Evolutionary conservation across 2,329 filamentous ascomycete genomes (phyloP).

Genomic region (Exophiala bonariae): DNA sequence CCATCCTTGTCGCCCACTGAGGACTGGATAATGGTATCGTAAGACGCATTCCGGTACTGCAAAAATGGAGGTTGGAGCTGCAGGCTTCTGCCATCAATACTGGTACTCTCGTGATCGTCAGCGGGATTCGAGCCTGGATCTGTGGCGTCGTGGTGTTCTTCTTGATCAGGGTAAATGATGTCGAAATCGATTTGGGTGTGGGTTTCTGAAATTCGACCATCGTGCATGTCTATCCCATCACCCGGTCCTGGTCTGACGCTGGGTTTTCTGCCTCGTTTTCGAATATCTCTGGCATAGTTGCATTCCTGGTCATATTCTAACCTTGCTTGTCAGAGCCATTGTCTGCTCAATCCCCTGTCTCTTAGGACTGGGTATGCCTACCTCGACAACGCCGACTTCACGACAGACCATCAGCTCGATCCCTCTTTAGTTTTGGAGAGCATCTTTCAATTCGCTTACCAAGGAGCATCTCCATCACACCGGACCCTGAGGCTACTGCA

Average conservation of each 20-base stretch:
- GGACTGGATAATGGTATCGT: not conserved
- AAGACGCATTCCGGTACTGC: not conserved
- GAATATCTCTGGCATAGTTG: constrained; percentile 27
- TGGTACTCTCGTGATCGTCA: no score
- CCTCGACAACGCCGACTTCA: constrained; percentile 28
- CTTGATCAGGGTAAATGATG: no score
- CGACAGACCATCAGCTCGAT: constrained; percentile 7
- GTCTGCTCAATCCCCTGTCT: not conserved
- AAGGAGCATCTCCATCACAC: constrained; percentile 44
- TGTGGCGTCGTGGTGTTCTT: no score
- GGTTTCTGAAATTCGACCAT: not conserved
- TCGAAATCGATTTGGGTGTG: no score
- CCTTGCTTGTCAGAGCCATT: no score
- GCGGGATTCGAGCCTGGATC: no score
- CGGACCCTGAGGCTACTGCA: constrained; percentile 44
- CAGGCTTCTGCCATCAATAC: not conserved
- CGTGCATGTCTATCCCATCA: not conserved
- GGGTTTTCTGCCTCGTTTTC: constrained; percentile 28
- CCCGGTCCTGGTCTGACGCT: not conserved
- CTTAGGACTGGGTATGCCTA: constrained; percentile 8
- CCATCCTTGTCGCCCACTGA: not conserved
- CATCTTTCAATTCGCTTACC: constrained; percentile 33
- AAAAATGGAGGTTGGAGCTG: not conserved
- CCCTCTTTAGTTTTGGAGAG: no score
- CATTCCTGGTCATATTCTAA: constrained; percentile 22